Conservation (phyloP, 2,329 filamentous ascomycete species). For the Exophiala sideris region DNA sequence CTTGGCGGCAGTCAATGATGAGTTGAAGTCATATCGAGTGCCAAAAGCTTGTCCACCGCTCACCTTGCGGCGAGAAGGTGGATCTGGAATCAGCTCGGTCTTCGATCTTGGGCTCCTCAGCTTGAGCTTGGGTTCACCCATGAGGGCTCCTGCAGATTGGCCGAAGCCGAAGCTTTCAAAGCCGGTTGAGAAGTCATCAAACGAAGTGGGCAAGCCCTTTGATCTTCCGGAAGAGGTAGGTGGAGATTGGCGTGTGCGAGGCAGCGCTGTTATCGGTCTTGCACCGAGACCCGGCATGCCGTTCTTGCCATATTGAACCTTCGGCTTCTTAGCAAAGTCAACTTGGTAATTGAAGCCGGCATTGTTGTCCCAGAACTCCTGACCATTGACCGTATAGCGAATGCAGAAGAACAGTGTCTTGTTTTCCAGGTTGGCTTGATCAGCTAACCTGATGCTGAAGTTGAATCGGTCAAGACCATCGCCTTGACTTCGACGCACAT, state of each 20-base stretch:
- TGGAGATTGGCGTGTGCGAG: conserved; percentile 63
- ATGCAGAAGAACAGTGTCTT: conserved; percentile 94
- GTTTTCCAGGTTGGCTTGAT: conserved; percentile 83
- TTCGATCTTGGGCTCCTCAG: conserved; percentile 68
- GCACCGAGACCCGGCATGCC: conserved; percentile 50
- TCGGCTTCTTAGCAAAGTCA: conserved; percentile 79
- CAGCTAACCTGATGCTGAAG: conserved; percentile 89
- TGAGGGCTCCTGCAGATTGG: conserved; percentile 59
- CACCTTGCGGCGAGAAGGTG: conserved; percentile 44
- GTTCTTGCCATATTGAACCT: conserved; percentile 47
- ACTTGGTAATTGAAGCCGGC: conserved; percentile 82
- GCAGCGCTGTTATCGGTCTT: conserved; percentile 55
- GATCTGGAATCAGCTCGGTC: conserved; percentile 60
- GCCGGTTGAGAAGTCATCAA: conserved; percentile 69
- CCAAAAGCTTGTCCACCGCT: conserved; percentile 73
- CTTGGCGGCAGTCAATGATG: conserved; percentile 82
- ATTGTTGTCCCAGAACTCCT: conserved; percentile 97
- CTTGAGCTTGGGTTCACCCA: conserved; percentile 65
- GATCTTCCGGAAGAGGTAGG: conserved; percentile 53
- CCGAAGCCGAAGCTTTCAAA: conserved; percentile 56
- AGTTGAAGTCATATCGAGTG: conserved; percentile 91
- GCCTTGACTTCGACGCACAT: conserved; percentile 64
- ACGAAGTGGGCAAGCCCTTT: conserved; percentile 53
- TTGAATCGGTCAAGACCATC: conserved; percentile 82
- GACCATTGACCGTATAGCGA: conserved; percentile 77